Base-by-base conservation (phyloP, 2,329 filamentous ascomycete genomes). In the Aspergillus quadrilineatus region DNA sequence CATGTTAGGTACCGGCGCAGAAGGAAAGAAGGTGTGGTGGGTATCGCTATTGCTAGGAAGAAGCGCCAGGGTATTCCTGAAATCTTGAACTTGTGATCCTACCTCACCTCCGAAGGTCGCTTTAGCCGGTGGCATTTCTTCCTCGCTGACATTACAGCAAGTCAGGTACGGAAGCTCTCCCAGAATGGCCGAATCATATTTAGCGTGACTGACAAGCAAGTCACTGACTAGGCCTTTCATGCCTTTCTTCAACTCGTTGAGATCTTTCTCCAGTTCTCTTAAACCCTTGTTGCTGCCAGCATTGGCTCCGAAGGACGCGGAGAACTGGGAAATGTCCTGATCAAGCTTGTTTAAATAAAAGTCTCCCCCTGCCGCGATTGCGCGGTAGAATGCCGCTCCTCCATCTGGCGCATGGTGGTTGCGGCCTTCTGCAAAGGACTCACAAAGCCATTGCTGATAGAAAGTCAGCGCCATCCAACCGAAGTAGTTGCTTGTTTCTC, bases 321-420 rank as follows among this genome's bases (percentile, higher is more conserved):
- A 58, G 55, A 45, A 37, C 46, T 69, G 64, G 22, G 69, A 69
- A 17, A 52, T 55, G 22, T 57, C 57, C 41, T 69, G 67, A 30
- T 64, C 64, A 43, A 64, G 41, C 9, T 72, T 69, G 49, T 69
- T 68, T 50, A 82, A 73, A 63, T 82, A 83, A 0, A 69, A 67
- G 3, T 75, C 14, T 2, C 48, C 77, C 1, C 70, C 79, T 3
- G 67, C 57, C 8, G 64, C 64, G 22, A 83, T 67, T 2, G 67
- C 58, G 4, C 67, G 67, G 61, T 80, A 82, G 17, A 82, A 74
- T 6, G 67, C 67, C 48, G 72, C 78, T 1, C 81, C 81, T 47
- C 78, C 75, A 59, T 83, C 81, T 1, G 59, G 52, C 0, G 69
- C 71, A 39, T 65, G 64, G 37, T 70, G 69, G 9, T 74, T 78